Conservation (phyloP, 352 stramenopile genomes). For the Pilasporangium apinafurcum region DNA sequence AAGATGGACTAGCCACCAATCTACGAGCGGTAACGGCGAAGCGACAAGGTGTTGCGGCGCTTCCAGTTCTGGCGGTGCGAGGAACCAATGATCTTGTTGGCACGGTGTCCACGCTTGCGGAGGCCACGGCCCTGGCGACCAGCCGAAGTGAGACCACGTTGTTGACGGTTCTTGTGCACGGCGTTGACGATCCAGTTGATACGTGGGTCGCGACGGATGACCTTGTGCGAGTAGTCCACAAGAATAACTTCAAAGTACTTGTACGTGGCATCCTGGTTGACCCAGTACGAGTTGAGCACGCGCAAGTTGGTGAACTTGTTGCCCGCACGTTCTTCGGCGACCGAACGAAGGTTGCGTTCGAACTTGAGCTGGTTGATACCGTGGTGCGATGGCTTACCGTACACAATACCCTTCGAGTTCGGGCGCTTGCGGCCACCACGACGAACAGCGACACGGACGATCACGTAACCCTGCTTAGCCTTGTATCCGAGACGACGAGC, state of each 20-base stretch:
- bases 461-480: constrained; percentile 99
- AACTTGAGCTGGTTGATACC: constrained; percentile 99
- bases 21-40: constrained; percentile 98
- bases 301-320: constrained; percentile 97
- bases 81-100: constrained; percentile 98
- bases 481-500: constrained; percentile 99
- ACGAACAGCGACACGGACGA: constrained; percentile 97
- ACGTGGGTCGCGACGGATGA: constrained; percentile 97
- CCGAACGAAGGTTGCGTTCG: constrained; percentile 95
- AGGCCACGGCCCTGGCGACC: constrained; percentile 96
- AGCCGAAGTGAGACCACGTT: constrained; percentile 97
- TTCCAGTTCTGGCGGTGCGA: constrained; percentile 98
- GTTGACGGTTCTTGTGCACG: constrained; percentile 99
- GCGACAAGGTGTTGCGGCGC: constrained; percentile 96
- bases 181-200: constrained; percentile 99
- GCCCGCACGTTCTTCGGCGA: constrained; percentile 98
- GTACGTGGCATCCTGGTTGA: constrained; percentile 99
- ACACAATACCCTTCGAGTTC: constrained; percentile 99
- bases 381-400: constrained; percentile 99
- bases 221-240: constrained; percentile 97
- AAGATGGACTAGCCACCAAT: too few species aligned
- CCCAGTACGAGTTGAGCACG: constrained; percentile 99
- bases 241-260: constrained; percentile 99
- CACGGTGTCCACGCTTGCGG: constrained; percentile 97
- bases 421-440: constrained; percentile 98